Evolutionary conservation across 495 filamentous ascomycete species (phyloP), one percentile per base, ranked within the genome.

Genomic region (Hypomontagnella monticulosa): DNA sequence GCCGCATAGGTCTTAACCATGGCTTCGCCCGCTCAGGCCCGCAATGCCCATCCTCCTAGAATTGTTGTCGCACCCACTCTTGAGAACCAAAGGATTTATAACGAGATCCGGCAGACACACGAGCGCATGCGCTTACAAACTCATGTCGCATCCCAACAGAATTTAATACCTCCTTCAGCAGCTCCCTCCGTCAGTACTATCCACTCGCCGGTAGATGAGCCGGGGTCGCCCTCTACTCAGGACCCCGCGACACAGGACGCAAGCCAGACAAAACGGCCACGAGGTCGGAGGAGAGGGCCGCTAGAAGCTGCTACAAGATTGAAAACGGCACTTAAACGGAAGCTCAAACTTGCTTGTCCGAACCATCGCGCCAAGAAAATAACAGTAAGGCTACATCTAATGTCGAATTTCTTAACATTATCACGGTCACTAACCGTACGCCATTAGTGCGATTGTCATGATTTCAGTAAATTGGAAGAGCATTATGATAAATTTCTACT

Each of bases 51-150:
- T 43, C 33, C 14, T 10, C 11, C n/a, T 11, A 63, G 57, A 42
- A 65, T 73, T 33, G 41, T 72, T 41, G 67, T 74, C 19, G 61
- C 66, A 5, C 73, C 73, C 6, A 78, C 66, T 1, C 44, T 19
- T 1, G 74, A 79, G 33, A 70, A 68, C 5, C 79, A 80, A 56
- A 63, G 52, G 3, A 56, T 76, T 4, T 81, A 79, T 49, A 75
- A 78, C 51, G 56, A 71, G 8, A 74, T 67, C 33, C 67, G 72
- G 4, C 44, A 66, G 42, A 50, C 65, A 10, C 62, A 68, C 51
- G 71, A 76, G 27, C 61, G 63, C 30, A 4, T 27, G 15, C 41
- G 47, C 44, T 53, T 71, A 5, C 62, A 71, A 34, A 52, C 50
- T 14, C 65, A 71, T 57, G 51, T 70, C 16, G 46, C 55, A 15